These are phyloP conservation scores for Apiosordaria backusii DNA, from an alignment of 495 filamentous ascomycete species.

Conservation along the genomic window DNA sequence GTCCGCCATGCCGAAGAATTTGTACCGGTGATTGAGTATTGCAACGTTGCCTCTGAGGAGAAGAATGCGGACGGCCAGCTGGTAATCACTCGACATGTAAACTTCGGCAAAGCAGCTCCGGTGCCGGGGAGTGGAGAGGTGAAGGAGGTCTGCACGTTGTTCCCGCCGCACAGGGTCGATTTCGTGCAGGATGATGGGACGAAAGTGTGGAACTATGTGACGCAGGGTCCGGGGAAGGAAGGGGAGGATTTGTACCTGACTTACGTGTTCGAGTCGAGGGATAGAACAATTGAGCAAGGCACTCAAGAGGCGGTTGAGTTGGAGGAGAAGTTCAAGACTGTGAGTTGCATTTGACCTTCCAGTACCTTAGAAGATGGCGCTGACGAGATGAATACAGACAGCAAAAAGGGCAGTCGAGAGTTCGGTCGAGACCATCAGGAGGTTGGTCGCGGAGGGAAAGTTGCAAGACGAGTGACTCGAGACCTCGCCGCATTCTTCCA, in stretches of 20 bases:
- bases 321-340: conserved; percentile 27
- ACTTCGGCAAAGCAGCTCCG: conserved; percentile 24
- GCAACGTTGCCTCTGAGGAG: conserved; percentile 30
- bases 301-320: not conserved
- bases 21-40: conserved; percentile 38
- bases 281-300: conserved; percentile 29
- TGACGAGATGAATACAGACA: conserved; percentile 29
- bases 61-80: conserved; percentile 17
- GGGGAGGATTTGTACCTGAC: conserved; percentile 36
- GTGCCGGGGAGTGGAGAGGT: conserved; percentile 18
- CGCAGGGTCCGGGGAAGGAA: conserved; percentile 20
- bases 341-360: not conserved
- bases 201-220: conserved; percentile 35
- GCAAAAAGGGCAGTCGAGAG: conserved; percentile 40
- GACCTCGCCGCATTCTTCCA: too few relatives aligned
- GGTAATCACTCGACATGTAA: conserved; percentile 31
- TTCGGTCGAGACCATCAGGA: conserved; percentile 37
- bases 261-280: conserved; percentile 41
- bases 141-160: conserved; percentile 29
- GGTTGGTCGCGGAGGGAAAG: conserved; percentile 32
- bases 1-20: conserved; percentile 39
- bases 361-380: conserved; percentile 25
- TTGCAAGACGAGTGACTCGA: too few relatives aligned
- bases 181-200: conserved; percentile 39
- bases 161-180: conserved; percentile 35